Evolutionary conservation across 2,329 filamentous ascomycete species (phyloP), one percentile per base, ranked within the genome.

Genomic region (Aspergillus candidus): DNA sequence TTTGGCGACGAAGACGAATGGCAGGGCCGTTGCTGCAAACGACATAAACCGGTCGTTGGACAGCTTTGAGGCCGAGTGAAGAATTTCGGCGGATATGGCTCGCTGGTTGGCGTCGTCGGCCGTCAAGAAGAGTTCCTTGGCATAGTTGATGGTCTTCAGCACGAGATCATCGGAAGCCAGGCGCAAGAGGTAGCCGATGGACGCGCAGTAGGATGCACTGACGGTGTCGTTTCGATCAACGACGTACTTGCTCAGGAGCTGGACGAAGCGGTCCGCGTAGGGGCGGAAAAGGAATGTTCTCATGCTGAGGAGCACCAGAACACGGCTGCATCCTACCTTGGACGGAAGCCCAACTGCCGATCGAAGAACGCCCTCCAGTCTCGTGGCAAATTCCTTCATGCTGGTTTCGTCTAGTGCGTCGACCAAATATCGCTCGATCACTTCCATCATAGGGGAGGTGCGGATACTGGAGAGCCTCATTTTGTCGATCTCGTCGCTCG

Each of bases 171-270:
- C 76, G 1, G 76, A 75, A n/a, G 77, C 77, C 10, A 79, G 59
- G 14, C 80, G 80, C 54, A 93, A 77, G 43, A 97, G 74, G 62
- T 97, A 97, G 0, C 91, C 93, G 15, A 88, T 80, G 3, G 90
- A 83, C 41, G 82, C 83, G 14, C 90, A 91, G 62, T 96, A 98
- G 2, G 86, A 86, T 49, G 86, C 84, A 59, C 86, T 90, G 44
- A 96, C 90, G 13, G 94, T 93, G 55, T 96, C 89, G 59, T 98
- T 98, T 51, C 86, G 84, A 63, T 98, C 93, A 39, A 95, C 77
- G 1, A 90, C 80, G 46, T 90, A 80, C 63, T 88, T 91, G 57
- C 88, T 81, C 51, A 95, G 77, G 8, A 89, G 63, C 52, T 83
- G 84, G 40, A 96, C 72, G 57, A 96, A 89, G 7, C 77, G 74